Evolutionary conservation across 441 rosid species (phyloP), one percentile per base, ranked within the genome.

Genomic region (Pelargonium myrrhifolium): DNA sequence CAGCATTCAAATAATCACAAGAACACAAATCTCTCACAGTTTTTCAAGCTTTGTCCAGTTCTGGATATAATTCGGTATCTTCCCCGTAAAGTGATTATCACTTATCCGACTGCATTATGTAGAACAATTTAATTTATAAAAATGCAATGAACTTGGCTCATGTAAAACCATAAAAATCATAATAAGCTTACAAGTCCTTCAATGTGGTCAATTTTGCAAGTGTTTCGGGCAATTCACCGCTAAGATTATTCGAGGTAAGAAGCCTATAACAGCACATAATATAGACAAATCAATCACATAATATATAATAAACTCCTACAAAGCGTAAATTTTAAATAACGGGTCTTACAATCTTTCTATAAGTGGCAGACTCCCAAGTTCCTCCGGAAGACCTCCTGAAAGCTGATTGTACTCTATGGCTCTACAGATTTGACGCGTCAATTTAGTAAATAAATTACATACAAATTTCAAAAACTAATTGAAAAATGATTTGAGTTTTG

Each of bases 191-290:
- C 89, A 84, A 10, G 45, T 88, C 86, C 39, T 14, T 75, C 74
- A 86, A 31, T 9, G 71, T 9, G 58, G 69, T 76, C 51, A 86
- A 75, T 1, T 75, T 77, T 28, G 82, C 78, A 63, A 88, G 84
- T 74, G 86, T 71, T 14, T 40, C 63, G 22, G 94, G 94, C 64
- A 88, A 65, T 35, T 75, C 76, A 1, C 94, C 91, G 2, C 59
- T 78, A 53, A 88, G 83, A 45, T 75, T 0, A 78, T 88, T 88
- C 1, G 94, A 86, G 72, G 69, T 74, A 22, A 88, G 24, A 9
- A 66, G 10, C 1, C 94, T 88, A 67, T 28, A 49, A 40, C 67
- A 20, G 18, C 17, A 65, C 17, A 71, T 62, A 39, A 15, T 24
- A 18, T 40, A 15, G 1, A 0, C 53, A 42, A 20, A 4, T 11